Evolutionary conservation across 768 basidiomycete species (phyloP).

Genomic region (Naganishia vishniacii): DNA sequence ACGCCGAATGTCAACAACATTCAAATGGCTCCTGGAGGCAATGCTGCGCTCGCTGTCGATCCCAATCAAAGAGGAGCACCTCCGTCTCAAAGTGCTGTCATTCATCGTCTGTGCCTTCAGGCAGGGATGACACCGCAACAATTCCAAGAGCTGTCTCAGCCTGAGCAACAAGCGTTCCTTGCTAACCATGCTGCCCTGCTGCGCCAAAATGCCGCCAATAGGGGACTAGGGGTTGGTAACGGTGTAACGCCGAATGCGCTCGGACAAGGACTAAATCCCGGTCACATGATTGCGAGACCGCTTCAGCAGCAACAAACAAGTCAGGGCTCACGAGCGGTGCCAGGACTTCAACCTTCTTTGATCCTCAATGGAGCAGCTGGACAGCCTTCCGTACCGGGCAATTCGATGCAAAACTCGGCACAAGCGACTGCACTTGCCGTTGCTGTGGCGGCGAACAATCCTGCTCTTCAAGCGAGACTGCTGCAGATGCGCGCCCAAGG

Average conservation of each 20-base stretch:
- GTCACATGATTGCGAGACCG: not conserved
- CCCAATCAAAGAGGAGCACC: not conserved
- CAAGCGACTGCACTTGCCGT: not conserved
- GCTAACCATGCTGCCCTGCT: not conserved
- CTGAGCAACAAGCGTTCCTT: not conserved
- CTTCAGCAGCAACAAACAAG: not conserved
- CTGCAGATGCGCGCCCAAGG: conserved; percentile 13
- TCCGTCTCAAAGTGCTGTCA: not conserved
- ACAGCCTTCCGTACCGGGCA: no score
- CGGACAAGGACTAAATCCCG: not conserved
- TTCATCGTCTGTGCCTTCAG: conserved; percentile 6
- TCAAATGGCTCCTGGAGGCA: not conserved
- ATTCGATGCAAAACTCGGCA: conserved; percentile 1
- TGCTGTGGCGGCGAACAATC: not conserved
- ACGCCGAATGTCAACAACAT: not conserved
- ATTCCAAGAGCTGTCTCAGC: not conserved
- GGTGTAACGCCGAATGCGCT: not conserved
- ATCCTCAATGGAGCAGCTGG: not conserved
- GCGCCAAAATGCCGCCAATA: not conserved
- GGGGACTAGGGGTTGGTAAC: not conserved
- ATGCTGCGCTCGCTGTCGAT: not conserved
- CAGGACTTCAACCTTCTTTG: not conserved
- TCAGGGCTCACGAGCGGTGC: conserved; percentile 8
- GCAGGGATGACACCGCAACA: conserved; percentile 5
- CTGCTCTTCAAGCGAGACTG: conserved; percentile 5